A percentile compares a stretch with the other conserved stretches of the same genome.
Conservation (phyloP, 768 basidiomycete genomes). For the Cyclocybe aegerita region DNA sequence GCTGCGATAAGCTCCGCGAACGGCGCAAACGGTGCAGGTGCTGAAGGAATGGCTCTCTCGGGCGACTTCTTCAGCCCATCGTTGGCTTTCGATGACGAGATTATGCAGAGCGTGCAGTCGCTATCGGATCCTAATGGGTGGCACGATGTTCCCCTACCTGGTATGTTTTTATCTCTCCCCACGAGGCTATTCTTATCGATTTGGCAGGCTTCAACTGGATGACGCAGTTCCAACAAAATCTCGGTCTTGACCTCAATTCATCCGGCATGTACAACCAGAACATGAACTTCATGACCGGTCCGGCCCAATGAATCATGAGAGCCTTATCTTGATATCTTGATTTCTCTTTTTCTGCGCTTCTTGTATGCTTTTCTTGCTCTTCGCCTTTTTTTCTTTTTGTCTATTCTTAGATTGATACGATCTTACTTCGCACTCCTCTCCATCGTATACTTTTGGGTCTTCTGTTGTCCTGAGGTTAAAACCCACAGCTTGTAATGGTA, state of each 20-base stretch:
- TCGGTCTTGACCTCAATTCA: conserved; percentile 30
- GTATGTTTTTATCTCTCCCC: conserved; percentile 30
- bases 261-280: conserved; percentile 21
- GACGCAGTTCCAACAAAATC: conserved; percentile 38
- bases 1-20: conserved; percentile 4
- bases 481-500: no score
- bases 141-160: conserved; percentile 55
- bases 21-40: conserved; percentile 16
- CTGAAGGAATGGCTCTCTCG: conserved; percentile 27
- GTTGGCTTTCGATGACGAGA: conserved; percentile 57
- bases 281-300: conserved; percentile 28
- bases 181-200: neutral
- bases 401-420: no score
- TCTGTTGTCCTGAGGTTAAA: no score
- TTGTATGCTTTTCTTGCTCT: no score
- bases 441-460: no score
- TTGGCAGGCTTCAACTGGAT: conserved; percentile 38
- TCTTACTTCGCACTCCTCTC: no score
- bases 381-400: no score
- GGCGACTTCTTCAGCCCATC: conserved; percentile 49
- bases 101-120: conserved; percentile 62
- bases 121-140: conserved; percentile 52
- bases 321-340: no score
- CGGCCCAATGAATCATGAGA: conserved; percentile 1
- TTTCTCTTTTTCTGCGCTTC: no score